A percentile compares a stretch with the other conserved stretches of the same genome.
Evolutionary conservation across 108 stramenopile species (phyloP).

Genomic region (Hondaea fermentalgiana): DNA sequence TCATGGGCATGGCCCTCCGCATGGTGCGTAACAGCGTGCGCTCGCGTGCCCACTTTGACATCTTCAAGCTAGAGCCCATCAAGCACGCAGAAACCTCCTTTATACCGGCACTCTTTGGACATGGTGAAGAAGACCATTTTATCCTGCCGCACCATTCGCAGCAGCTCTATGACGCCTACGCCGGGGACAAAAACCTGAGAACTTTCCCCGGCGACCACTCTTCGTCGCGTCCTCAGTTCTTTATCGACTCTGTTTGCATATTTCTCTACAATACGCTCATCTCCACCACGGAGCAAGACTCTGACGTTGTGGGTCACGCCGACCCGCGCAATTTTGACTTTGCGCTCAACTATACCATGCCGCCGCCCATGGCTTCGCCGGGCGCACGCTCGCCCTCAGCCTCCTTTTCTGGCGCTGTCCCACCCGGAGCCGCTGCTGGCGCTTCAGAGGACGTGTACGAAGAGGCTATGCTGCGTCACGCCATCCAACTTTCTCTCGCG

Average conservation of each 20-base stretch:
- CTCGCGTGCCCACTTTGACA: constrained; percentile 21
- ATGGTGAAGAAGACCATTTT: constrained; percentile 41
- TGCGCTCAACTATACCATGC: background rate
- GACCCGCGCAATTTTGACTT: background rate
- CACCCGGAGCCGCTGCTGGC: background rate
- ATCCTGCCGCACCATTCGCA: constrained; percentile 37
- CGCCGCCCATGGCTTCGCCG: background rate
- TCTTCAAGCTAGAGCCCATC: constrained; percentile 26
- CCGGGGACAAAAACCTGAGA: constrained; percentile 51
- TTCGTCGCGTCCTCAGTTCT: constrained; percentile 29
- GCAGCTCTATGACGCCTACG: constrained; percentile 38
- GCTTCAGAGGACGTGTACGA: background rate
- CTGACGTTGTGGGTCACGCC: background rate
- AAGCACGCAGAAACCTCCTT: constrained; percentile 26
- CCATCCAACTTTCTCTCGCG: background rate
- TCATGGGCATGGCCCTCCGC: background rate
- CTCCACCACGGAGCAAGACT: background rate
- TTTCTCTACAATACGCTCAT: constrained; percentile 34
- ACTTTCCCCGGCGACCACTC: constrained; percentile 54
- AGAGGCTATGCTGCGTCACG: constrained; percentile 1
- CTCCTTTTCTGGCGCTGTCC: background rate
- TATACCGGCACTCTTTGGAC: constrained; percentile 51
- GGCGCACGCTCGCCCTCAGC: no score
- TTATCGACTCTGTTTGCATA: constrained; percentile 38
- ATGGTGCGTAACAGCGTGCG: constrained; percentile 8